Conservation (phyloP, 2,329 filamentous ascomycete genomes). For the Monosporascus sp. region DNA sequence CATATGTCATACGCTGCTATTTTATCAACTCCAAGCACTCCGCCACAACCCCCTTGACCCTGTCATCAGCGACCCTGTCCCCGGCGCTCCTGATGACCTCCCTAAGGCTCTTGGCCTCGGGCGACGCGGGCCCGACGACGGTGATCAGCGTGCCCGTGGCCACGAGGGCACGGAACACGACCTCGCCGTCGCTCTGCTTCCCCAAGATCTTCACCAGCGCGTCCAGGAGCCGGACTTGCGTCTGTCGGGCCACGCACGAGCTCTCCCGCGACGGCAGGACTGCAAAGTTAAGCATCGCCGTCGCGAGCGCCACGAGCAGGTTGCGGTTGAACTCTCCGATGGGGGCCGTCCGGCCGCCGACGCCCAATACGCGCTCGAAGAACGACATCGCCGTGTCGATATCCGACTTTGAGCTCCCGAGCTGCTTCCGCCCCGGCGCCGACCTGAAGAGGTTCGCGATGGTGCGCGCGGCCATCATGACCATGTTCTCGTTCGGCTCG, state of each 20-base stretch:
- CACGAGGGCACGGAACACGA: constrained; percentile 75
- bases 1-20: constrained; percentile 2
- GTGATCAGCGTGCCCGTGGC: constrained; percentile 73
- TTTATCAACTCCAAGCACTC: constrained; percentile 39
- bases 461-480: constrained; percentile 79
- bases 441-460: constrained; percentile 82
- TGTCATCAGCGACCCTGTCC: constrained; percentile 39
- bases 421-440: constrained; percentile 61
- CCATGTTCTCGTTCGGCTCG: constrained; percentile 67
- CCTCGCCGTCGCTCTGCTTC: constrained; percentile 71
- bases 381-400: constrained; percentile 55
- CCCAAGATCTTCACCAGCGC: constrained; percentile 59
- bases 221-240: constrained; percentile 50
- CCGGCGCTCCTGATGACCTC: constrained; percentile 39
- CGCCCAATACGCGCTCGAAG: constrained; percentile 57
- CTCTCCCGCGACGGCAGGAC: constrained; percentile 57
- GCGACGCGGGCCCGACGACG: constrained; percentile 44
- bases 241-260: constrained; percentile 28
- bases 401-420: constrained; percentile 46
- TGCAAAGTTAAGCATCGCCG: constrained; percentile 77
- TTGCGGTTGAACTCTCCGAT: constrained; percentile 66
- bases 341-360: constrained; percentile 36
- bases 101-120: constrained; percentile 37
- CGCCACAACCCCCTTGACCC: constrained; percentile 41
- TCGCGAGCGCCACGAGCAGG: constrained; percentile 74